Evolutionary conservation across 2,329 filamentous ascomycete species (phyloP), one percentile per base, ranked within the genome.

Genomic region (Bipolaris sorokiniana): DNA sequence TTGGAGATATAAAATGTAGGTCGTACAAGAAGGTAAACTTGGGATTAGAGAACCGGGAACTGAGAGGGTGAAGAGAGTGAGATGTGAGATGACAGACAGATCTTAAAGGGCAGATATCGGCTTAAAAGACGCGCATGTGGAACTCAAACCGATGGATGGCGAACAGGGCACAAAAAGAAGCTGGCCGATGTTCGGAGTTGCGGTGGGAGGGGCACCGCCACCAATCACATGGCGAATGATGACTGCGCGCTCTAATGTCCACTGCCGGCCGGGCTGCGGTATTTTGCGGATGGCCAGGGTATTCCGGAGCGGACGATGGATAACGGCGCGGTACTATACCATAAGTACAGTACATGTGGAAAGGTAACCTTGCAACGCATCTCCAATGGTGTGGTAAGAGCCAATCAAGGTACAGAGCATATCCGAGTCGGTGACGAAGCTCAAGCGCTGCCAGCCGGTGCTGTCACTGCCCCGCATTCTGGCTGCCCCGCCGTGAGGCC

Each of bases 1-100:
- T 77, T 87, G 82, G 42, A 55, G 45, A 34, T 51, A 33, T 58
- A 53, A 46, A 50, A 44, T 55, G 41, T 56, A 16, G 48, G 65
- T 67, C 54, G 62, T 50, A 69, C 65, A 50, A 65, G 18, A 54
- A 44, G 46, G 23, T 56, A 48, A 63, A 67, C 16, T 22, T 47
- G 37, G 16, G 16, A 28, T 16, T 34, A 51, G 33, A 36, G 51
- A 40, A 22, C 50, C 0, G 28, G 34, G 28, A 31, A 31, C 28
- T 13, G 10, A 31, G 28, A 26, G 38, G 28, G 40, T 10, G 48
- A 38, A 44, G 22, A 54, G 20, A 36, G 36, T 28, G 16, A 16
- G 15, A 41, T 34, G 53, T 50, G 44, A 52, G 49, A 55, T n/a
- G 50, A 26, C 40, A 48, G 28, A 34, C 41, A n/a, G 13, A n/a